Evolutionary conservation across 78 protist genomes (phyloP).

Genomic region (Capsaspora owczarzaki): DNA sequence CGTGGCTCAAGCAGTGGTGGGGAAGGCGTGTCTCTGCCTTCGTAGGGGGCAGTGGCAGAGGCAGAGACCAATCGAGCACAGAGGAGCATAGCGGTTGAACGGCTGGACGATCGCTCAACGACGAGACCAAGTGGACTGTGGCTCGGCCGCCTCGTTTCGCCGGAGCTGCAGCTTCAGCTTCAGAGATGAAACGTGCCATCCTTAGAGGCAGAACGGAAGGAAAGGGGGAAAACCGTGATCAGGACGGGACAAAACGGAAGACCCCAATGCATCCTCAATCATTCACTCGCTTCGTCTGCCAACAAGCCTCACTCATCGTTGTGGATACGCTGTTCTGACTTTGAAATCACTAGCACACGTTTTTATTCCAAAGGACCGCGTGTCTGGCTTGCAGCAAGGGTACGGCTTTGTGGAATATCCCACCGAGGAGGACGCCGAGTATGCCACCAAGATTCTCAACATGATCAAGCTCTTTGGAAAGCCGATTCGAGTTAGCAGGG

Average conservation of each 20-base stretch:
- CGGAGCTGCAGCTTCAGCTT: not conserved
- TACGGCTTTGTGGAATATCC: constrained; percentile 92
- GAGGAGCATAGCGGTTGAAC: no score
- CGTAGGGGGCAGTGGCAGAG: not conserved
- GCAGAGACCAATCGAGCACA: not conserved
- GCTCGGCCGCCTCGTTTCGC: not conserved
- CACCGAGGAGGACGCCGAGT: constrained; percentile 91
- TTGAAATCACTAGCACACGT: no score
- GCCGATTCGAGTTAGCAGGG: constrained; percentile 81
- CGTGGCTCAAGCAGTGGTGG: not conserved
- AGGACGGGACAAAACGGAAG: no score
- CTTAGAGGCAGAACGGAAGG: not conserved
- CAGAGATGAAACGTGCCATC: not conserved
- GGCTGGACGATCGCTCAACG: no score
- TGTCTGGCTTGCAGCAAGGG: constrained; percentile 79
- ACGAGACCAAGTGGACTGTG: not conserved
- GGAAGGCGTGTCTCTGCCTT: not conserved
- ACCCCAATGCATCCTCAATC: no score
- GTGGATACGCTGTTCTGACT: no score
- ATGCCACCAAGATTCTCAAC: constrained; percentile 82
- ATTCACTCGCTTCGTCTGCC: not conserved
- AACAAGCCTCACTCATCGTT: no score
- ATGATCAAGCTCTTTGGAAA: constrained; percentile 82
- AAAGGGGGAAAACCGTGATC: no score
- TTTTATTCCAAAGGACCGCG: constrained; percentile 91